Evolutionary conservation across 768 basidiomycete species (phyloP), one percentile per base, ranked within the genome.

Genomic region (Mycena vulgaris): DNA sequence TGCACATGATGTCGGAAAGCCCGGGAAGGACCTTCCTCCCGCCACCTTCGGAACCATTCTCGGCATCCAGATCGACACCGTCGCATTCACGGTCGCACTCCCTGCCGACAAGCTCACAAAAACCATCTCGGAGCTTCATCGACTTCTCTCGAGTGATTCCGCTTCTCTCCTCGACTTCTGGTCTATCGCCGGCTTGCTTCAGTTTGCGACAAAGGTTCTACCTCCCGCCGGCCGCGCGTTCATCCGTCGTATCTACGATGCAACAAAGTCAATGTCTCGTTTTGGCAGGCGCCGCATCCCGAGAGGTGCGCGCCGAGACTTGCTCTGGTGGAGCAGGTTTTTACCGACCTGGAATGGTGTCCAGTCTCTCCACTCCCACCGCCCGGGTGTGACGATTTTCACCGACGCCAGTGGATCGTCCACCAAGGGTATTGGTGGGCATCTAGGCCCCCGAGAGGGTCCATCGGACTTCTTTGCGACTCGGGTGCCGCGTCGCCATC

Each of bases 401-500:
- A 35, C 52, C 30, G 63, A 64, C 21, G 40, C 63, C 4, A 64
- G 63, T 35, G 63, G 63, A 55, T 64, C 63, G 10, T 63, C 49
- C 0, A 52, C 61, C 1, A 63, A 63, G 61, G 48, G 61, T 25
- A 52, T 63, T n/a, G 61, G 61, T 35, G 61, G 61, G 25, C 61
- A 63, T 42, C 61, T 63, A 1, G 61, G 61, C 37, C 40, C 61
- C 61, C 61, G 61, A 23, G 61, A 63, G 61, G 35, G n/a, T n/a
- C n/a, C n/a, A n/a, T n/a, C n/a, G n/a, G n/a, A n/a, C n/a, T n/a
- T n/a, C n/a, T n/a, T n/a, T n/a, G n/a, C n/a, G n/a, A n/a, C n/a
- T n/a, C n/a, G n/a, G n/a, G 39, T 63, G 19, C 61, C 61, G 13
- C 49, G 61, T 5, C 61, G 61, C 2, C 61, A 63, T 48, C 49